Evolutionary conservation across 352 stramenopile species (phyloP), one percentile per base, ranked within the genome.

Genomic region (Globisporangium splendens): DNA sequence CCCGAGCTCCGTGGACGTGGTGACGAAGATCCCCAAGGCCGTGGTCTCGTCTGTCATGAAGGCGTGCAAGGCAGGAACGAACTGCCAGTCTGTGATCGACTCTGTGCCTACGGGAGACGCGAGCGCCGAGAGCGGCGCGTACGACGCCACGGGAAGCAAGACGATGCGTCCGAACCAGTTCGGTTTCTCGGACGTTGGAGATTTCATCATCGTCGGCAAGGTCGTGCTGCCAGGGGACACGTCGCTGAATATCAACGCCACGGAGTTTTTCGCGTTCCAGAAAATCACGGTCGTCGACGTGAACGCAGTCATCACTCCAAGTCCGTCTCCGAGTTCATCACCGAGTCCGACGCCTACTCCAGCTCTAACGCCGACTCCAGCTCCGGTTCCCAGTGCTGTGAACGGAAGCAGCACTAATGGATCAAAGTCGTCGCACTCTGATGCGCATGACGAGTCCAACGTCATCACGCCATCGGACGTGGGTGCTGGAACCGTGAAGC

Each of bases 201-300:
- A 88, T 24, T 93, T 79, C 63, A 72, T 90, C 41, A 61, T 93
- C 43, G 73, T 88, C 39, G 83, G 77, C 13, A 74, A 86, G 10
- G 70, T 91, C 35, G 66, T 72, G 14, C 55, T 93, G n/a, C 78
- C 79, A 0, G 79, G 79, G 11, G 62, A 62, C 50, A 53, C 66
- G 12, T 54, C 63, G 24, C 72, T 88, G 24, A 66, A 70, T 12
- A 56, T 91, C 17, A 74, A 61, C 61, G 75, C 69, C 21, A 72
- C 70, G 31, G 79, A 93, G 62, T 93, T 83, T 61, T 21, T 93
- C 17, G 68, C 74, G 12, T 86, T 93, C 60, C 68, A 80, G 56
- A 89, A 80, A 51, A 76, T 91, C 66, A 79, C 61, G 54, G 62
- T 93, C 49, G 73, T 88, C 38, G 77, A 80, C 12, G 68, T 66